These are phyloP conservation scores for Ganoderma boninense DNA, from an alignment of 1,284 basidiomycete species.

Conservation along the genomic window DNA sequence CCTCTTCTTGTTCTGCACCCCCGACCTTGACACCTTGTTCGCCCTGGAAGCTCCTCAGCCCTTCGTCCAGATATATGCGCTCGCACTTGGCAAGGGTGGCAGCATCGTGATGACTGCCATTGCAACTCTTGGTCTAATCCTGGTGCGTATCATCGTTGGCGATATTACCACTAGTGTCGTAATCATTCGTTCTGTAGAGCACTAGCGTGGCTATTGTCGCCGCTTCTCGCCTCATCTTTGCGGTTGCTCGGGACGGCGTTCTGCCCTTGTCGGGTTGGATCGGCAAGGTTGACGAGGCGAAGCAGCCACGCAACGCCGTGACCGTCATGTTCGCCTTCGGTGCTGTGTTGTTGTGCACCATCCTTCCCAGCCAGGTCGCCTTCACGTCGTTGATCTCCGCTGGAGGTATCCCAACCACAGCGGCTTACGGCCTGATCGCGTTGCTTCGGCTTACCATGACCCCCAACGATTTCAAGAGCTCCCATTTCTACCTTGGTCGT, in stretches of 20 bases:
- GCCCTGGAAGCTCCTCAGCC: conserved; percentile 83
- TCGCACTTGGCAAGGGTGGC: conserved; percentile 80
- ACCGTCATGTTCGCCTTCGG: conserved; percentile 84
- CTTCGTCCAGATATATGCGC: conserved; percentile 84
- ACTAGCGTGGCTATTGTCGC: conserved; percentile 87
- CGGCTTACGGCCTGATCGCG: conserved; percentile 83
- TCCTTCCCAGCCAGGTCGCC: conserved; percentile 85
- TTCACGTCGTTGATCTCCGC: conserved; percentile 89
- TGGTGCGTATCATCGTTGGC: conserved; percentile 56
- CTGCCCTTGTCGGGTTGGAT: conserved; percentile 85
- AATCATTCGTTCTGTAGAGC: conserved; percentile 57
- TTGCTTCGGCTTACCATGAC: conserved; percentile 78
- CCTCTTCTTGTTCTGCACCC: conserved; percentile 87
- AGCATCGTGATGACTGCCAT: conserved; percentile 87
- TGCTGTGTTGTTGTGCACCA: conserved; percentile 78
- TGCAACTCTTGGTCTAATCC: conserved; percentile 78
- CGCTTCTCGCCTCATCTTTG: conserved; percentile 85
- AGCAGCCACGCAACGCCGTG: conserved; percentile 83
- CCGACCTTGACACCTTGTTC: conserved; percentile 78
- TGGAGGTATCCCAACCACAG: conserved; percentile 82
- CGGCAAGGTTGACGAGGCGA: conserved; percentile 69
- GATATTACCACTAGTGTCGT: conserved; percentile 8
- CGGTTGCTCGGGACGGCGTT: conserved; percentile 89
- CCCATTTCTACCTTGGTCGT: conserved; percentile 74
- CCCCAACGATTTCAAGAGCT: conserved; percentile 74